Conservation (phyloP, 2,329 filamentous ascomycete species). For the Periconia digitata region DNA sequence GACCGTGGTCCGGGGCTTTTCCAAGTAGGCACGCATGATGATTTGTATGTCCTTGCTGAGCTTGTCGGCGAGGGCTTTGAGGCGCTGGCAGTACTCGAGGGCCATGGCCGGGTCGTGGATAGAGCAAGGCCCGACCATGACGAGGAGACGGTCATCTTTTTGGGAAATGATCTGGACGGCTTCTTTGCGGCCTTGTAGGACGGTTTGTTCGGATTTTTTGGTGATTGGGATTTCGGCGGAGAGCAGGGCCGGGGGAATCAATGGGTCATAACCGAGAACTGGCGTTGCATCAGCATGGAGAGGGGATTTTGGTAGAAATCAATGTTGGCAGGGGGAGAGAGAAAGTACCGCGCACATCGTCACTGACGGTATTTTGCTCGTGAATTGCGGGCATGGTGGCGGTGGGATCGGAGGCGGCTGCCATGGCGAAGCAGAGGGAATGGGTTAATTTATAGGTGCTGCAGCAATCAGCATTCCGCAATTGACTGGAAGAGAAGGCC, state of each 20-base stretch:
- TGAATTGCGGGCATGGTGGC: slow-evolving; percentile 32
- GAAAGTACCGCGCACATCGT: slow-evolving; percentile 56
- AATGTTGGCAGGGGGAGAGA: background rate
- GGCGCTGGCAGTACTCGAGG: slow-evolving; percentile 80
- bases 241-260: slow-evolving; percentile 86
- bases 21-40: slow-evolving; percentile 97
- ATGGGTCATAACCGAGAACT: slow-evolving; percentile 93
- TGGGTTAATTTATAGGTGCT: slow-evolving; percentile 9
- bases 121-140: slow-evolving; percentile 93
- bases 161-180: slow-evolving; percentile 76
- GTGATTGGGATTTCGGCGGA: slow-evolving; percentile 77
- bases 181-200: slow-evolving; percentile 69
- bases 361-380: slow-evolving; percentile 40
- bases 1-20: slow-evolving; percentile 97
- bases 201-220: slow-evolving; percentile 63
- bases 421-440: slow-evolving; percentile 7
- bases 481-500: background rate
- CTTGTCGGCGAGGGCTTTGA: slow-evolving; percentile 76
- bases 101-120: slow-evolving; percentile 91
- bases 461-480: slow-evolving; percentile 1
- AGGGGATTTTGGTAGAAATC: too few species aligned
- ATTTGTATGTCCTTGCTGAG: slow-evolving; percentile 83
- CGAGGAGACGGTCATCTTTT: slow-evolving; percentile 82
- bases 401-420: slow-evolving; percentile 7
- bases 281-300: slow-evolving; percentile 6